Base-by-base conservation (phyloP, 257 asterid species). In the Cordia subcordata region DNA sequence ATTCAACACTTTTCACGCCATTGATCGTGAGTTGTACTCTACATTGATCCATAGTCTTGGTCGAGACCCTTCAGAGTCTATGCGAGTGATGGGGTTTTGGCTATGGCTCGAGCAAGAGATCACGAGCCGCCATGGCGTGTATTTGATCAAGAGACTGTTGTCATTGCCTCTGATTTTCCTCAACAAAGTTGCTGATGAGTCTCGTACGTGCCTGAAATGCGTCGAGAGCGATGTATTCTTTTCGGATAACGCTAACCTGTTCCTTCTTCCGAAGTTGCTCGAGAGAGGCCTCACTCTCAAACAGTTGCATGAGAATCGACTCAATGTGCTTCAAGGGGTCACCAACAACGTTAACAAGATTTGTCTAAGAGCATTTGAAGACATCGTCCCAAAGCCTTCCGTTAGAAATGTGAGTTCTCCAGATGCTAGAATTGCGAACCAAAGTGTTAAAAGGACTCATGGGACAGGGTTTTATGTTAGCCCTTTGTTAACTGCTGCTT, bases 41-140 rank as follows among this genome's bases (percentile, higher is more conserved):
- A 63, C 58, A 10, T 46, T 89, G 62, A 35, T 78, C 9, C 55
- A 33, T 15, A 49, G 17, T 8, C 68, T 89, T 11, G 75, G 85
- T 0, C 80, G 85, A 1, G 84, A 80, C 50, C 84, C 85, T 10
- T 55, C 42, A 4, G 81, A 80, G 57, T 80, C 94, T 9, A 54
- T 81, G 63, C 80, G 69, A 5, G 72, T 76, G 3, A 67, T 80
- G 79, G 96, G 79, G 0, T 84, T 89, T 46, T 77, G 71, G 63
- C 65, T 83, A 23, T 90, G 89, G 86, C 77, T 90, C 0, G 96
- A 86, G 55, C 57, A 53, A 27, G 76, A 68, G 8, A n/a, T n/a
- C n/a, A n/a, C n/a, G n/a, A n/a, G n/a, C n/a, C 57, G 60, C 49
- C 39, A 46, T 0, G 71, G 72, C 58, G 13, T 32, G 51, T 35